Evolutionary conservation across 352 stramenopile genomes (phyloP).

Genomic region (Phytophthora pistaciae): DNA sequence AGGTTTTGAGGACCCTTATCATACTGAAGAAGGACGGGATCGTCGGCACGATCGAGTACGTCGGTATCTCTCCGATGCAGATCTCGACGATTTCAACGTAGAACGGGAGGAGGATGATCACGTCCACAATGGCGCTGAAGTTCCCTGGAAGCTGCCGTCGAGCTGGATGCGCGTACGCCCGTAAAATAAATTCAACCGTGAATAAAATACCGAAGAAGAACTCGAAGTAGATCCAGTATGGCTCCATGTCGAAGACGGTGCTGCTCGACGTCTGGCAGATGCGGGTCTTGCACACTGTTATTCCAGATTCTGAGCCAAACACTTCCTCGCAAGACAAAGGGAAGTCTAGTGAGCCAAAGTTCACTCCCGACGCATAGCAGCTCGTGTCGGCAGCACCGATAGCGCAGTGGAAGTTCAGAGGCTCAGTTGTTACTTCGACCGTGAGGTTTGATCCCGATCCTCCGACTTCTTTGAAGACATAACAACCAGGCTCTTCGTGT

Average conservation of each 20-base stretch:
- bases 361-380: conserved; percentile 41
- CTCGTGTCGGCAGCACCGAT: conserved; percentile 8
- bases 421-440: conserved; percentile 21
- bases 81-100: conserved; percentile 42
- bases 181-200: conserved; percentile 47
- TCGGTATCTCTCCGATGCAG: conserved; percentile 30
- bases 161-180: conserved; percentile 36
- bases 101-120: conserved; percentile 47
- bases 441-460: conserved; percentile 10
- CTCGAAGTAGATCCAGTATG: conserved; percentile 62
- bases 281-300: conserved; percentile 48
- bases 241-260: conserved; percentile 59
- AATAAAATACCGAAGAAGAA: conserved; percentile 52
- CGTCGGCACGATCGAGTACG: conserved; percentile 49
- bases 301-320: conserved; percentile 28
- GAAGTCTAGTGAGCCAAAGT: conserved; percentile 46
- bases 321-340: conserved; percentile 26
- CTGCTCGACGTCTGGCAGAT: conserved; percentile 33
- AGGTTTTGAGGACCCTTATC: conserved; percentile 51
- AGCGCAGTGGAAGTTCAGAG: conserved; percentile 43
- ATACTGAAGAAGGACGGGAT: conserved; percentile 53
- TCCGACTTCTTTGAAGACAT: conserved; percentile 26
- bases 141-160: conserved; percentile 37
- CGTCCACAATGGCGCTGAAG: conserved; percentile 19
- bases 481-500: conserved; percentile 47